phyloP scores from a whole-genome alignment of 2,329 filamentous ascomycete species.

The Passalora sequoiae region DNA sequence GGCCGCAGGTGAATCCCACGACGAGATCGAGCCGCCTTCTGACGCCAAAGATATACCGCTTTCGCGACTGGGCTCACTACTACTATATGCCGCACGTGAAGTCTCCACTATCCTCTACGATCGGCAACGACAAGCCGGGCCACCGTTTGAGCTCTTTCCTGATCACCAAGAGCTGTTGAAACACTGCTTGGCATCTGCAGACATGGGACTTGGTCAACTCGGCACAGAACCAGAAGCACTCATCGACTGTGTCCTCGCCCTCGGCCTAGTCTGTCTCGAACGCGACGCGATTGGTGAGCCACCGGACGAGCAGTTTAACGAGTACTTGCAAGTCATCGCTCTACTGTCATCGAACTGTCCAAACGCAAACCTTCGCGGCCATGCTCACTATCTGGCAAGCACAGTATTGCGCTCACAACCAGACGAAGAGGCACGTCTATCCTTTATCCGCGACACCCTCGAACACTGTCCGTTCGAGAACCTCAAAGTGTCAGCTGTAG shows the following conservation, averaged over 20 bases:
- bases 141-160: conserved; percentile 48
- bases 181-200: conserved; percentile 45
- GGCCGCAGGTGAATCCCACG: conserved; percentile 33
- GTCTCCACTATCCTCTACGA: conserved; percentile 48
- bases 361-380: conserved; percentile 44
- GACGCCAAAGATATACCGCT: conserved; percentile 51
- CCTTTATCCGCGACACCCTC: conserved; percentile 52
- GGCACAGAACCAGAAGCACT: conserved; percentile 48
- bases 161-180: conserved; percentile 48
- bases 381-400: conserved; percentile 46
- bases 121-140: conserved; percentile 27
- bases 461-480: conserved; percentile 52
- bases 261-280: conserved; percentile 49
- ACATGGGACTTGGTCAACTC: conserved; percentile 34
- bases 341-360: conserved; percentile 47
- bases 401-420: conserved; percentile 51
- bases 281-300: conserved; percentile 43
- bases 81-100: conserved; percentile 51
- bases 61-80: conserved; percentile 51
- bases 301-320: conserved; percentile 49
- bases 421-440: conserved; percentile 47
- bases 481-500: conserved; percentile 53
- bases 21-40: conserved; percentile 53
- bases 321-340: conserved; percentile 48
- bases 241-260: conserved; percentile 50